These are phyloP conservation scores for Phytophthora constricta DNA, from an alignment of 352 stramenopile species.

Conservation along the genomic window DNA sequence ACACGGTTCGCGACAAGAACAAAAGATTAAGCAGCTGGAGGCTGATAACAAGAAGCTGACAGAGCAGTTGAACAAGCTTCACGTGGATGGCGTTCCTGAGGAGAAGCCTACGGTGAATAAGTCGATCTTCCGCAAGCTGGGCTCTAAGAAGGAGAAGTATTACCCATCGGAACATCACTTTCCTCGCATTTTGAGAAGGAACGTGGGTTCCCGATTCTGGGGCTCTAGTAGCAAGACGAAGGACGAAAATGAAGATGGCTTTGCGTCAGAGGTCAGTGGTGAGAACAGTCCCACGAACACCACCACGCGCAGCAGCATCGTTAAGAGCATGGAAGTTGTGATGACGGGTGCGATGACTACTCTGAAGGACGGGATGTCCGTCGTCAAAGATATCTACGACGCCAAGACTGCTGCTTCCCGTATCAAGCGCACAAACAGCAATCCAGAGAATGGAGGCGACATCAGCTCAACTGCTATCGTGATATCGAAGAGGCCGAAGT, in stretches of 20 bases:
- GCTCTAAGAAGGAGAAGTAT: constrained; percentile 83
- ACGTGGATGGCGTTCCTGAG: constrained; percentile 40
- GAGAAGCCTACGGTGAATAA: constrained; percentile 72
- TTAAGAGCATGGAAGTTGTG: constrained; percentile 77
- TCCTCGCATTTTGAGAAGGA: constrained; percentile 63
- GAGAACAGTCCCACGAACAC: constrained; percentile 52
- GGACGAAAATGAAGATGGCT: constrained; percentile 49
- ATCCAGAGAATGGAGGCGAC: constrained; percentile 49
- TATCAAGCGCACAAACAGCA: constrained; percentile 69
- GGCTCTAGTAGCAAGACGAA: constrained; percentile 55
- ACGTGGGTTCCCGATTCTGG: constrained; percentile 44
- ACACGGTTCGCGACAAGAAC: constrained; percentile 74
- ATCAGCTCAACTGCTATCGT: constrained; percentile 30
- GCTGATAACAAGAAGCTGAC: constrained; percentile 77
- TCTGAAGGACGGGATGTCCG: constrained; percentile 81
- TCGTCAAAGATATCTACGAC: constrained; percentile 83
- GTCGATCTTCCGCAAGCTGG: constrained; percentile 85
- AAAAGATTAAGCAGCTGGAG: constrained; percentile 77
- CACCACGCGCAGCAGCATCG: constrained; percentile 76
- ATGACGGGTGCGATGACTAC: constrained; percentile 80
- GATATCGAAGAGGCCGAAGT: constrained; percentile 36
- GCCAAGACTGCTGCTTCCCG: constrained; percentile 37
- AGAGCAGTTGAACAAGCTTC: constrained; percentile 65
- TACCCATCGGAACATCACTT: constrained; percentile 66
- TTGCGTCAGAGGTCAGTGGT: constrained; percentile 55